Conservation (phyloP, 305 asterid genomes). For the Stenogyne calaminthoides region DNA sequence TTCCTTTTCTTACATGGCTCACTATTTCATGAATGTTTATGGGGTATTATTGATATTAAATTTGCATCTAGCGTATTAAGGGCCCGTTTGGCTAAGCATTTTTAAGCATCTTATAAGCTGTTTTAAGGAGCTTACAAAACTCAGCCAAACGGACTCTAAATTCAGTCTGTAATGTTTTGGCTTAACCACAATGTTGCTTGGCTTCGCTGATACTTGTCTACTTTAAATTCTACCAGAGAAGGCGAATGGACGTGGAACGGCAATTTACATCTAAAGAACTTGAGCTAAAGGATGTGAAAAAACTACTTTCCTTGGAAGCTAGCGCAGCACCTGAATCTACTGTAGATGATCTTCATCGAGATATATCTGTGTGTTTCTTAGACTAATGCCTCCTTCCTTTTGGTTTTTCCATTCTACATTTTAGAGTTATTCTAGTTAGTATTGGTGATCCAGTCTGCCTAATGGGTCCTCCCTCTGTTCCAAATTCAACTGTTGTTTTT, state of each 20-base stretch:
- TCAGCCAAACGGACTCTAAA: too few species aligned
- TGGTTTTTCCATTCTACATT: slow-evolving; percentile 1
- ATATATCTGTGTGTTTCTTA: slow-evolving; percentile 62
- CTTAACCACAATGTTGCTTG: too few species aligned
- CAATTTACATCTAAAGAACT: slow-evolving; percentile 53
- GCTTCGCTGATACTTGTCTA: neutral
- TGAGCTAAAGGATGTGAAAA: slow-evolving; percentile 63
- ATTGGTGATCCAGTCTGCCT: slow-evolving; percentile 29
- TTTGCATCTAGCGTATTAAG: neutral
- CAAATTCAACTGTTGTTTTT: too few species aligned
- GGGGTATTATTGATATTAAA: neutral
- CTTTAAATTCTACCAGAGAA: slow-evolving; percentile 49
- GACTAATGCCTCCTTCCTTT: slow-evolving; percentile 14
- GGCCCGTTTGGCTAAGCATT: too few species aligned
- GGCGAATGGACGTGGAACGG: slow-evolving; percentile 52
- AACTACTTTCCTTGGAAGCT: slow-evolving; percentile 52
- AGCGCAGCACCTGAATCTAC: slow-evolving; percentile 53
- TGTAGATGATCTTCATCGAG: slow-evolving; percentile 72
- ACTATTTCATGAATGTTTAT: slow-evolving; percentile 9
- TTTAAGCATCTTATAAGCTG: too few species aligned
- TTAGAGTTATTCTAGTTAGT: slow-evolving; percentile 21
- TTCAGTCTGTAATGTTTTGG: too few species aligned
- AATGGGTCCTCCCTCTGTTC: neutral
- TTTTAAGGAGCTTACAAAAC: too few species aligned
- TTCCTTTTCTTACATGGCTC: slow-evolving; percentile 23